These are phyloP conservation scores for Saccharomycopsis hybrid DNA, from an alignment of 1,139 yeast species.

Conservation along the genomic window DNA sequence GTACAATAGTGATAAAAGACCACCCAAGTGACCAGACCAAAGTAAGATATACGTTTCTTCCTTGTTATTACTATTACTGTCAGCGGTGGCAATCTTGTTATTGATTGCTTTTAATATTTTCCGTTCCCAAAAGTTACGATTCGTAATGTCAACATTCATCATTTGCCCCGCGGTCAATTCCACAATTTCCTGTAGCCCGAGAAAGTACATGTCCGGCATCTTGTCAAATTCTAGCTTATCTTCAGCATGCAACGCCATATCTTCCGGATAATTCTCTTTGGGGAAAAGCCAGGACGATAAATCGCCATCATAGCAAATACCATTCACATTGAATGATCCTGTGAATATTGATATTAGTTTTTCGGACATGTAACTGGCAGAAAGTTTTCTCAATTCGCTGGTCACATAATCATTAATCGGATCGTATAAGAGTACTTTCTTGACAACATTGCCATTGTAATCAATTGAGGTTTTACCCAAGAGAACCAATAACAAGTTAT, in stretches of 20 bases:
- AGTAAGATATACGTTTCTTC: conserved; percentile 55
- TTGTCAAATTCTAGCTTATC: conserved; percentile 23
- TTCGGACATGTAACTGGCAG: conserved; percentile 43
- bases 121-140: conserved; percentile 73
- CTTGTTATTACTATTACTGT: conserved; percentile 24
- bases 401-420: conserved; percentile 69
- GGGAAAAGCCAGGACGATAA: conserved; percentile 49
- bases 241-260: conserved; percentile 20
- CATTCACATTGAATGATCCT: conserved; percentile 70
- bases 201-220: conserved; percentile 62
- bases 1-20: conserved; percentile 73
- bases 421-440: conserved; percentile 46
- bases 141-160: conserved; percentile 69
- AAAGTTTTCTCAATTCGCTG: conserved; percentile 43
- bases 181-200: conserved; percentile 90
- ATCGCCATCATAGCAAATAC: conserved; percentile 46
- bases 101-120: conserved; percentile 56
- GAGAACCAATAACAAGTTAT: conserved; percentile 18
- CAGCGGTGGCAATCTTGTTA: conserved; percentile 19
- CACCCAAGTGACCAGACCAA: conserved; percentile 90
- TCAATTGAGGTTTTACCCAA: conserved; percentile 25
- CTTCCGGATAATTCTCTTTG: conserved; percentile 20
- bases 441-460: conserved; percentile 10
- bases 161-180: conserved; percentile 89
- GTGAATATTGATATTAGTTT: conserved; percentile 50